Evolutionary conservation across 2,329 filamentous ascomycete species (phyloP).

Genomic region (Aspergillus bombycis): DNA sequence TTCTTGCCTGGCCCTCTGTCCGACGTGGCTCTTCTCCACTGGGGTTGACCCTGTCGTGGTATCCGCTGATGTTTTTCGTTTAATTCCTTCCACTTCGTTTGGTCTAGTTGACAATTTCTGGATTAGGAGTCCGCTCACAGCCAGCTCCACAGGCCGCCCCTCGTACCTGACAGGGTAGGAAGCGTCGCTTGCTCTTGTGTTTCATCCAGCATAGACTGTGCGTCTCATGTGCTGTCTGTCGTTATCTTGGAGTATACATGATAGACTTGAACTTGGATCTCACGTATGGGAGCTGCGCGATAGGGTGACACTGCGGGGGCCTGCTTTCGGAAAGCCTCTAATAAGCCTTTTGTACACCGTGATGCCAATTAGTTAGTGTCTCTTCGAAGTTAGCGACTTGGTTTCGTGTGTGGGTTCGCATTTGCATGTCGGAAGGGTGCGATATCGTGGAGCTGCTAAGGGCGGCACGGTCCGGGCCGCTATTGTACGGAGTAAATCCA

Average conservation of each 20-base stretch:
- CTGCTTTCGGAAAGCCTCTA: neutral
- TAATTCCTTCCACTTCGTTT: neutral
- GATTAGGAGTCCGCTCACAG: neutral
- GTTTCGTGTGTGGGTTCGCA: neutral
- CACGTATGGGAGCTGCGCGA: neutral
- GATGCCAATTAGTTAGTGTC: neutral
- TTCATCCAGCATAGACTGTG: neutral
- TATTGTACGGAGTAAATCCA: neutral
- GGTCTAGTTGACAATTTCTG: neutral
- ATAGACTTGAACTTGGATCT: neutral
- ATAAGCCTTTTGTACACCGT: neutral
- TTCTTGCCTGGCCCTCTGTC: neutral
- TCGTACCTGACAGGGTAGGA: neutral
- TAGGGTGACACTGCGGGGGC: neutral
- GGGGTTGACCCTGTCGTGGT: neutral
- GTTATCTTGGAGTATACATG: neutral
- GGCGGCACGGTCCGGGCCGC: neutral
- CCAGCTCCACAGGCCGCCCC: neutral
- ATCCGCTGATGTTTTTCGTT: neutral
- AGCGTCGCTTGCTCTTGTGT: neutral
- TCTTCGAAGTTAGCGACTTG: neutral
- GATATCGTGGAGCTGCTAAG: neutral
- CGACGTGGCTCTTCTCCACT: neutral
- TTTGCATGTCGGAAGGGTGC: neutral
- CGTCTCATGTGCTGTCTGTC: neutral